Conservation (phyloP, 768 basidiomycete species). For the Pleurotus cornucopiae region DNA sequence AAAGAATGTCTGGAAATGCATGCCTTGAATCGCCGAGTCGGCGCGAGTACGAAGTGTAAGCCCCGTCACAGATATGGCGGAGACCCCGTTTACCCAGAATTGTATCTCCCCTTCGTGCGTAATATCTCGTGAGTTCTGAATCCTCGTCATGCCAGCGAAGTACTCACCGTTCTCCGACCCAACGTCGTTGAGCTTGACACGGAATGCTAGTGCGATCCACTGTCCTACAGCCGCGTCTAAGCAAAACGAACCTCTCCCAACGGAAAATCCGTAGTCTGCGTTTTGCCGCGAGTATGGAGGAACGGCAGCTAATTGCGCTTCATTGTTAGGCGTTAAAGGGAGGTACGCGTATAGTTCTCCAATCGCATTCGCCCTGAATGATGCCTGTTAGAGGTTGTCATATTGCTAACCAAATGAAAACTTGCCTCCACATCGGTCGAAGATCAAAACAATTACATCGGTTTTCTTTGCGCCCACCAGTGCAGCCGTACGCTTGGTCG, state of each 20-base stretch:
- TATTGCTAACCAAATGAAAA: not conserved
- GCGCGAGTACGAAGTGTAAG: constrained; percentile 41
- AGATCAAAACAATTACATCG: constrained; percentile 68
- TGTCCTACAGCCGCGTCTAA: constrained; percentile 45
- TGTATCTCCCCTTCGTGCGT: constrained; percentile 53
- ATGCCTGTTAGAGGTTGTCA: too few species aligned
- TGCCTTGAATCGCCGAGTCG: constrained; percentile 53
- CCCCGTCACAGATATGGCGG: constrained; percentile 46
- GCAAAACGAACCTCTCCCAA: constrained; percentile 61
- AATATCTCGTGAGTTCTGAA: not conserved
- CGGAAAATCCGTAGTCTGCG: constrained; percentile 58
- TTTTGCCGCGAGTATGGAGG: constrained; percentile 49
- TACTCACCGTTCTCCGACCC: constrained; percentile 53
- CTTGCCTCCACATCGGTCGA: constrained; percentile 72
- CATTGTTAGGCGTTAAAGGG: constrained; percentile 46
- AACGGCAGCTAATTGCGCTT: constrained; percentile 34
- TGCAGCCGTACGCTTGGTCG: constrained; percentile 56
- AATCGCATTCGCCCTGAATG: constrained; percentile 38
- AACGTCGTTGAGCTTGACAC: constrained; percentile 65
- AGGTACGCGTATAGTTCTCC: constrained; percentile 73
- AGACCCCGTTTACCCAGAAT: constrained; percentile 57
- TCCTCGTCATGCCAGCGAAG: not conserved
- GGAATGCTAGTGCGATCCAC: constrained; percentile 63
- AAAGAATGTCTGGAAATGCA: constrained; percentile 58
- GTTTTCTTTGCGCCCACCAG: constrained; percentile 60